Base-by-base conservation (phyloP, 345 rosid genomes). In the Nephelium lappaceum region DNA sequence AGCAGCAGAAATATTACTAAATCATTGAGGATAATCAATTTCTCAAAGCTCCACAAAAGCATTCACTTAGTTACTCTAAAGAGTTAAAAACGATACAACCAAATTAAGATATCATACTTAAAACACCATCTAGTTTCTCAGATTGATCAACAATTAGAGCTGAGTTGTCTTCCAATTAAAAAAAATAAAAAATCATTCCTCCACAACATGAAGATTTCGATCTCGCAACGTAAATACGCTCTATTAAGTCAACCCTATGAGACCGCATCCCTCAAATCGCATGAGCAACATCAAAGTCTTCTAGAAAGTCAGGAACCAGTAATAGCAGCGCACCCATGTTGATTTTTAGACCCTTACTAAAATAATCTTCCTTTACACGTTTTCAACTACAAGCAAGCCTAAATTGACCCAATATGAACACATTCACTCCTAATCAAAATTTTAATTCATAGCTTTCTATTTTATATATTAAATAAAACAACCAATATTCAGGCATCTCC, bases 311-410 rank as follows among this genome's bases (percentile, higher is more conserved):
- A 82, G 68, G 79, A 67, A 62, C 1, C 68, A 60, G 80, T 18
- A 74, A 67, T 69, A 23, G 76, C 73, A 71, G 36, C 36, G 81
- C 82, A 73, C 80, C 78, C 86, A 53, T 69, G 81, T 71, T 82
- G 58, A 75, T 41, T 42, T 73, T 39, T 81, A 83, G 86, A 84
- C 79, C 80, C 71, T 71, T 73, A 58, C 49, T 76, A 58, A 68
- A 16, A 67, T 57, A 19, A 74, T 11, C 27, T 53, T 71, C 75
- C 25, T 71, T n/a, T 12, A 19, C 49, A 73, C 65, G 38, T 53
- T 53, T 83, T 77, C 72, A 79, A 66, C 66, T n/a, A 55, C 47
- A 62, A 51, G 8, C 36, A 58, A 72, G 72, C 43, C 4, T 71
- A 51, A 16, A 49, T 71, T 71, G 43, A 71, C 64, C 39, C 18